Conservation (phyloP, 1,284 basidiomycete genomes). For the Ganoderma boninense region DNA sequence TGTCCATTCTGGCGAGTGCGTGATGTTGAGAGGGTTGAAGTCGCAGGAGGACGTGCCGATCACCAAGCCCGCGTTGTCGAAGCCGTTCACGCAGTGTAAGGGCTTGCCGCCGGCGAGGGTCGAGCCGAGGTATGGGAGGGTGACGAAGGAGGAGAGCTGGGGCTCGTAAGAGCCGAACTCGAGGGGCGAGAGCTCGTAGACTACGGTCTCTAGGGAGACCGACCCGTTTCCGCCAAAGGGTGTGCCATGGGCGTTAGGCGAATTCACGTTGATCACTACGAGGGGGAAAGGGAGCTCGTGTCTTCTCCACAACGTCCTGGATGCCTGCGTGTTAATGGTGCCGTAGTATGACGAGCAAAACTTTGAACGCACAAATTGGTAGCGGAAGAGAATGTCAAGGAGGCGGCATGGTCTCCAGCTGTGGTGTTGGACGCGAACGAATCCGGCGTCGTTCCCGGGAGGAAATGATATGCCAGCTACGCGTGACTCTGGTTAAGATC, state of each 20-base stretch:
- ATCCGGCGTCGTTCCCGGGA: conserved; percentile 8
- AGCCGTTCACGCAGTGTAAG: conserved; percentile 12
- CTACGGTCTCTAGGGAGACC: conserved; percentile 4
- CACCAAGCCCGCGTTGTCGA: conserved; percentile 21
- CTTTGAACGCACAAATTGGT: conserved; percentile 9
- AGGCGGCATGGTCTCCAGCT: conserved; percentile 14
- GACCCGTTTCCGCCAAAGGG: conserved; percentile 14
- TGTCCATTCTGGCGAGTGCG: conserved; percentile 14
- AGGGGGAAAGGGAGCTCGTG: conserved; percentile 17
- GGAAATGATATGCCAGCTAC: conserved; percentile 20
- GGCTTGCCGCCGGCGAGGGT: conserved; percentile 9
- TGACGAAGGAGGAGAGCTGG: conserved; percentile 18
- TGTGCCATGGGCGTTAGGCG: conserved; percentile 13
- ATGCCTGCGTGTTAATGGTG: background rate
- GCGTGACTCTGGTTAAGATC: background rate
- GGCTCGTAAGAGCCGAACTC: conserved; percentile 24
- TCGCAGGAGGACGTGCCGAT: conserved; percentile 23
- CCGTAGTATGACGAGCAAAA: no score
- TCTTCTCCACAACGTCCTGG: conserved; percentile 9
- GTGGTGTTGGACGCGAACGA: conserved; percentile 21
- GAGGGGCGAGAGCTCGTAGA: conserved; percentile 16
- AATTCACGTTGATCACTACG: conserved; percentile 17
- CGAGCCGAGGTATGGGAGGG: conserved; percentile 18
- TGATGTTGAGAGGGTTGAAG: conserved; percentile 17
- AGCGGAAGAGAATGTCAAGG: conserved; percentile 16